phyloP scores from a whole-genome alignment of 305 asterid species.

The Stenogyne calaminthoides region DNA sequence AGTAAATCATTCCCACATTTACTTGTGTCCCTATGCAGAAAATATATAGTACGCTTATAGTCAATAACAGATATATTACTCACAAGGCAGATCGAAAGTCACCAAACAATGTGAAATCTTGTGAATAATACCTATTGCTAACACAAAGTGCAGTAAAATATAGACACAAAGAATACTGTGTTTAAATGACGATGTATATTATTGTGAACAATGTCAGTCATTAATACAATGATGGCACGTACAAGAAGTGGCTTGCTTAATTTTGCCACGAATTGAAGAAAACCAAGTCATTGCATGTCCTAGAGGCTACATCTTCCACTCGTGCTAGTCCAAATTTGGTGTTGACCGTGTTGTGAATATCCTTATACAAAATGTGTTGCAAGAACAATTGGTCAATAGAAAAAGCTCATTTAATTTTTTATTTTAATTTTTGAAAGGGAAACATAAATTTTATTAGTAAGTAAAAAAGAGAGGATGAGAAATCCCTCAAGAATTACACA shows the following conservation, averaged over 20 bases:
- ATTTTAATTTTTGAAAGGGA: background rate
- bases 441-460: background rate
- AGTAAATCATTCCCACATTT: background rate
- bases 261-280: background rate
- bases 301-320: background rate
- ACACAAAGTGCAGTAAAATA: background rate
- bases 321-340: background rate
- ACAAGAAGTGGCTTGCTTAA: background rate
- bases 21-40: background rate
- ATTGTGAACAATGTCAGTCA: background rate
- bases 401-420: background rate
- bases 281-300: background rate
- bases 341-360: background rate
- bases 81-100: background rate
- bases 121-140: background rate
- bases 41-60: background rate
- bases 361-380: background rate
- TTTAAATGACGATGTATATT: background rate
- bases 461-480: background rate
- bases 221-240: background rate
- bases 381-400: background rate
- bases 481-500: background rate
- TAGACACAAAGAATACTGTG: background rate
- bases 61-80: slow-evolving; percentile 2
- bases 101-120: background rate